Base-by-base conservation (phyloP, 2,329 filamentous ascomycete genomes). In the Clarireedia monteithiana region DNA sequence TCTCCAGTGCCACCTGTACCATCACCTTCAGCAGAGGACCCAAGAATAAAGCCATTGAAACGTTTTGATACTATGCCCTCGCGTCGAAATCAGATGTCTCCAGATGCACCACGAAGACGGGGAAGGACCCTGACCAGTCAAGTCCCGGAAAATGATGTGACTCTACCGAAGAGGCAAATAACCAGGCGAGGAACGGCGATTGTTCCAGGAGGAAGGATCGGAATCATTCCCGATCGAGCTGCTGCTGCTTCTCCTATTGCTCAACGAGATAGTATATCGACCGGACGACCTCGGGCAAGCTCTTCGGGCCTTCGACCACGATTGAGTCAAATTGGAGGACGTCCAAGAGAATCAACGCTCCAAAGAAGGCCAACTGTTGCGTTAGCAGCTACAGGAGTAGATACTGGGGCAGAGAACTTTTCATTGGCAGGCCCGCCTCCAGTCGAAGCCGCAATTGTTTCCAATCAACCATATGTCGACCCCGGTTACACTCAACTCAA, bases 401-500 rank as follows among this genome's bases (percentile, higher is more conserved):
- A 58, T 20, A 26, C 39, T 23, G 54, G 54, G 6, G 39, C 48
- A n/a, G 48, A 50, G 4, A 66, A 63, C 46, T 68, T 68, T 53
- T 64, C 65, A n/a, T 51, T 69, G 3, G 65, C 67, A 42, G 67
- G 67, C 3, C 57, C 60, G 4, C 47, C 64, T 20, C 52, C 61
- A 15, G 47, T 64, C 3, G 60, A 66, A 17, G 55, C 30, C 30
- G 30, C 62, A 62, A 45, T 60, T 17, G 52, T 54, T 24, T 63
- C 70, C 2, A 73, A 76, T 38, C 71, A 74, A 55, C 71, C 74
- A 1, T 75, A 74, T 40, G 73, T 81, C n/a, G 75, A 79, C 39
- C 76, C 77, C n/a, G 76, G 76, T 3, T 80, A 81, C 59, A 70
- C 71, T 10, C 71, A 77, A 10, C 68, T 81, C 3, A 81, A 82